Percentiles rank a stretch among this genome's conserved stretches.
phyloP scores from a whole-genome alignment of 2,329 filamentous ascomycete species.

The Lecanoromycetidae sp. region DNA sequence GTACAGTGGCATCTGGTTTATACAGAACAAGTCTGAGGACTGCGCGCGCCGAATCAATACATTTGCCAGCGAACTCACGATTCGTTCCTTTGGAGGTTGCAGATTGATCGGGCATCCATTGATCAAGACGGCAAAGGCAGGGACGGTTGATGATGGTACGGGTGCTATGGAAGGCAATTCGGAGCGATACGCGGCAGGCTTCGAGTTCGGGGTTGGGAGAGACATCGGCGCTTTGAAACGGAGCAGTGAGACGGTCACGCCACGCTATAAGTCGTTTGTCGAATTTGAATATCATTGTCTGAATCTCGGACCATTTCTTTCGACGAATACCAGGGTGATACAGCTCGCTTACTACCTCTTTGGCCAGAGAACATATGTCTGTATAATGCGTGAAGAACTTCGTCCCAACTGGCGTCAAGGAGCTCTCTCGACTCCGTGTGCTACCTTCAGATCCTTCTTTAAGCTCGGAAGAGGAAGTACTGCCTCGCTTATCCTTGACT shows the following conservation, averaged over 20 bases:
- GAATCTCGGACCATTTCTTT: constrained; percentile 5
- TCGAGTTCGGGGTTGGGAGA: constrained; percentile 24
- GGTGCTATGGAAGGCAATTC: constrained; percentile 34
- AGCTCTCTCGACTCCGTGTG: neutral
- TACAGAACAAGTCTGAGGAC: constrained; percentile 33
- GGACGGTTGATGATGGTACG: constrained; percentile 34
- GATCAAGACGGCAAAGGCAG: constrained; percentile 34
- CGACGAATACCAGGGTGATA: constrained; percentile 2
- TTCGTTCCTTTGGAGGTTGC: constrained; percentile 23
- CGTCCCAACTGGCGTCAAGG: neutral
- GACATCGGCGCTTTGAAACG: constrained; percentile 23
- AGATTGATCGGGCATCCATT: constrained; percentile 23
- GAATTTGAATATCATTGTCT: constrained; percentile 13
- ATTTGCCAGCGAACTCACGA: constrained; percentile 28
- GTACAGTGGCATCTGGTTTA: constrained; percentile 29
- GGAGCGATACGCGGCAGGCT: constrained; percentile 30
- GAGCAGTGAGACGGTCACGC: constrained; percentile 22
- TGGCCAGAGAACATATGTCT: constrained; percentile 5
- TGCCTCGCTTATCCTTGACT: neutral
- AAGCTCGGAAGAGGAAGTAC: too few species aligned
- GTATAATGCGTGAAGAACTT: constrained; percentile 4
- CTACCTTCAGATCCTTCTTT: too few species aligned
- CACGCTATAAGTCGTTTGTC: constrained; percentile 18
- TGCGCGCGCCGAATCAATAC: constrained; percentile 29
- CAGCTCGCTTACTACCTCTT: constrained; percentile 3